Base-by-base conservation (phyloP, 345 rosid species). In the Aquilaria yunnanensis region DNA sequence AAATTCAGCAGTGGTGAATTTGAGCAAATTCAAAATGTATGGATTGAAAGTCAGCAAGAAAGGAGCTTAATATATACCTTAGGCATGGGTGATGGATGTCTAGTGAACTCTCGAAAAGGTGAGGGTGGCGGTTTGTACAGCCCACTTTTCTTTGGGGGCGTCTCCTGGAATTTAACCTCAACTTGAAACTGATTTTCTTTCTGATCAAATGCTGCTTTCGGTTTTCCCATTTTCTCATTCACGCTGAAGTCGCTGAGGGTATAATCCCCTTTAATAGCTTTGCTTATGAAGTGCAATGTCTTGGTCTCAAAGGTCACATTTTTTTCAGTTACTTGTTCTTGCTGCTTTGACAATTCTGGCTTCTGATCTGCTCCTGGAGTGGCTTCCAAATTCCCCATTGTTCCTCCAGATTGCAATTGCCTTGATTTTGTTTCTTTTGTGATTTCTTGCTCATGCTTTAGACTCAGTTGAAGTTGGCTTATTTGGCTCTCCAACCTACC, bases 251-350 rank as follows among this genome's bases (percentile, higher is more conserved):
- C 87, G 61, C 71, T 80, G 3, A 72, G 64, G 16, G 65, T 54
- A 48, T 81, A 90, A 69, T 87, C 97, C 2, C 87, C 92, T 68
- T 87, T 88, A 47, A 90, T 93, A 48, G 98, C 89, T 77, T 90
- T 93, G 64, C 83, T 90, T 47, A 93, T 90, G 72, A 93, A 93
- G 74, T 88, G 97, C 75, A 93, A 60, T 4, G 98, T 86, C 81
- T 87, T 85, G 53, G 98, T 84, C 54, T 79, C 96, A 67, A 89
- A 87, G 32, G 77, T 69, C 67, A 74, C 47, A 64, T 74, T 81
- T 12, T 79, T 88, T 4, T 74, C 82, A 13, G 37, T 69, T 53
- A 49, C 64, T 68, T 77, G 82, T 68, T 72, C 66, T 80, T 30
- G 34, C 83, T 84, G 72, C 65, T 78, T 45, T 64, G 80, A 59